These are phyloP conservation scores for Stellera chamaejasme DNA, from an alignment of 345 rosid species.

Conservation along the genomic window DNA sequence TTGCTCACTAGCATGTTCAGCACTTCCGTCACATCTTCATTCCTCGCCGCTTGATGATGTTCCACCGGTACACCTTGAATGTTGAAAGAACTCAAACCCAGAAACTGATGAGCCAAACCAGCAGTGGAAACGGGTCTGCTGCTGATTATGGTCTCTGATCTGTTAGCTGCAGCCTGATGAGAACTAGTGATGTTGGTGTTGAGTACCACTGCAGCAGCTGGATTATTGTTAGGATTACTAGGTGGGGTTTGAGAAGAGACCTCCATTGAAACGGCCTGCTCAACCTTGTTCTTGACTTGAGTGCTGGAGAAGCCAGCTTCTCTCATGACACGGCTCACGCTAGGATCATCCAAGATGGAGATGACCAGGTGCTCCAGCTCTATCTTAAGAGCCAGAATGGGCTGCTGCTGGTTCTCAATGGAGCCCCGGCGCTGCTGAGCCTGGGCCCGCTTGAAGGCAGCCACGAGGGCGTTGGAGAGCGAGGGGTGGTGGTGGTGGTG, in stretches of 20 bases:
- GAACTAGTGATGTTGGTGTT: conserved; percentile 17
- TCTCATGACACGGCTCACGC: conserved; percentile 76
- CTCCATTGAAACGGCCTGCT: conserved; percentile 52
- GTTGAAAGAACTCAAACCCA: conserved; percentile 11
- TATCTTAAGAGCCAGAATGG: conserved; percentile 59
- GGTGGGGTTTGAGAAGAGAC: conserved; percentile 21
- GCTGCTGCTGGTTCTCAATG: conserved; percentile 69
- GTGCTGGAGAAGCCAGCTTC: conserved; percentile 78
- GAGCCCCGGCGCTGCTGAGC: conserved; percentile 79
- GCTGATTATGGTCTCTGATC: not conserved
- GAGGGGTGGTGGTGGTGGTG: conserved; percentile 32
- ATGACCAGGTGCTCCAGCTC: conserved; percentile 56
- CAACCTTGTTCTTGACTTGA: conserved; percentile 49
- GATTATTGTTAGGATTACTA: conserved; percentile 14
- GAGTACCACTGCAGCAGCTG: conserved; percentile 16
- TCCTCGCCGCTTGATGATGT: conserved; percentile 3
- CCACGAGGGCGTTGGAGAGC: conserved; percentile 64
- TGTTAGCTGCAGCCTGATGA: conserved; percentile 8
- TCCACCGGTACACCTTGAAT: conserved; percentile 15
- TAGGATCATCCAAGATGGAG: conserved; percentile 69
- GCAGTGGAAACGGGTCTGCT: too few species aligned
- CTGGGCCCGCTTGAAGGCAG: conserved; percentile 74
- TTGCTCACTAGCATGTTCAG: conserved; percentile 29
- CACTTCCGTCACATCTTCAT: conserved; percentile 36
- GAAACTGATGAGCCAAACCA: conserved; percentile 3